Base-by-base conservation (phyloP, 2,329 filamentous ascomycete species). In the Scorias spongiosa region DNA sequence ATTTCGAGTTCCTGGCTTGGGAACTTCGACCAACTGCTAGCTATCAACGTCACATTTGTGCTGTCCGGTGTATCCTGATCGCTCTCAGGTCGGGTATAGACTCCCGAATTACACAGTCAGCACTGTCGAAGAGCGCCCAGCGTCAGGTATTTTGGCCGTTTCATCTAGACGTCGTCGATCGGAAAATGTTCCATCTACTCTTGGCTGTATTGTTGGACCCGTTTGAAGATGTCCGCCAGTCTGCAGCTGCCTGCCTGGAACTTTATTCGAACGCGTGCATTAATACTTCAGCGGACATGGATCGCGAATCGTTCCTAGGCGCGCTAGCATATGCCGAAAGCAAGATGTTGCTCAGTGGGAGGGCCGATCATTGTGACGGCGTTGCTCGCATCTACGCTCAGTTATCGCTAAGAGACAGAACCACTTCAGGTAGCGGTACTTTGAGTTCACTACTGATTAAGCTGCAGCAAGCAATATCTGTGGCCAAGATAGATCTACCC, bases 311-410 rank as follows among this genome's bases (percentile, higher is more conserved):
- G 4, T 7, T 45, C 5, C 29, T 42, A 1, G 37, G 30, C 8
- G 15, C 43, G 28, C 39, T 50, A 8, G 37, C 48, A 9, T 54
- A 62, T 29, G 67, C 66, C 1, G 73, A 80, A 45, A 61, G 63
- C 3, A 66, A 75, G 29, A 80, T 84, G 46, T 70, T 78, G 17
- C 69, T 66, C 20, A 93, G 86, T 4, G 85, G 85, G 17, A 75
- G 91, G 48, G 89, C 87, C 10, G 88, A 96, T 57, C 85, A 94
- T 59, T 87, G 88, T 1, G 89, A 98, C 63, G 89, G 89, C 9
- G 80, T 91, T 40, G 89, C 88, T 29, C 78, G 85, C 43, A 70
- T 81, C 2, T 82, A 81, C 48, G 78, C 83, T 36, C 51, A 55
- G 43, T 51, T 44, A n/a, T 37, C 29, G 15, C 20, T 42, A 12